Evolutionary conservation across 352 stramenopile genomes (phyloP).

Genomic region (Detonula confervacea): DNA sequence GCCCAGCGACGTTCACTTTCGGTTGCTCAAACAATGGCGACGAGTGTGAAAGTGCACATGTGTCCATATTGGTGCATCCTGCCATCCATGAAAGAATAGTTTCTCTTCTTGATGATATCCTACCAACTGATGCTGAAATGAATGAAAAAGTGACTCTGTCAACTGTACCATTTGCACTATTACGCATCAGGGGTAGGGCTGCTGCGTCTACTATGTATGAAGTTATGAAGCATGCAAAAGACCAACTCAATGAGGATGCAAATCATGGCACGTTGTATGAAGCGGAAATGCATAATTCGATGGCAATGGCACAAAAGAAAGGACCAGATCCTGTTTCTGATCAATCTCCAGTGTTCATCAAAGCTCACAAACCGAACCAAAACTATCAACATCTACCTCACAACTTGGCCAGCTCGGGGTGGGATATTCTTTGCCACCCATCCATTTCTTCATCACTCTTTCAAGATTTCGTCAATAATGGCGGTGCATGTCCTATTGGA

Average conservation of each 20-base stretch:
- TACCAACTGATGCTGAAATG: constrained; percentile 2
- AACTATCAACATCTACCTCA: constrained; percentile 31
- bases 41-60: constrained; percentile 1
- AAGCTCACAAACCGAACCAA: constrained; percentile 45
- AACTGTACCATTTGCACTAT: constrained; percentile 35
- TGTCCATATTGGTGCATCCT: constrained; percentile 49
- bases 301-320: not conserved
- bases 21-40: not conserved
- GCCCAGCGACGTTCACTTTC: constrained; percentile 57
- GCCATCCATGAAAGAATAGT: constrained; percentile 29
- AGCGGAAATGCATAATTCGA: not conserved
- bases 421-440: constrained; percentile 69
- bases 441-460: constrained; percentile 40
- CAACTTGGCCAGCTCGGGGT: constrained; percentile 59
- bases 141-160: constrained; percentile 25
- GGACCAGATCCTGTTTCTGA: not conserved
- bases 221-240: constrained; percentile 15
- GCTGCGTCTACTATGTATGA: constrained; percentile 18
- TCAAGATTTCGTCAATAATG: constrained; percentile 44
- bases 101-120: constrained; percentile 21
- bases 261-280: constrained; percentile 36
- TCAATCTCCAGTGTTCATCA: constrained; percentile 38
- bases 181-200: constrained; percentile 42
- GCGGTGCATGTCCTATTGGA: constrained; percentile 66
- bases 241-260: constrained; percentile 11